These are phyloP conservation scores for Boechera stricta DNA, from an alignment of 345 rosid species.

Conservation along the genomic window DNA sequence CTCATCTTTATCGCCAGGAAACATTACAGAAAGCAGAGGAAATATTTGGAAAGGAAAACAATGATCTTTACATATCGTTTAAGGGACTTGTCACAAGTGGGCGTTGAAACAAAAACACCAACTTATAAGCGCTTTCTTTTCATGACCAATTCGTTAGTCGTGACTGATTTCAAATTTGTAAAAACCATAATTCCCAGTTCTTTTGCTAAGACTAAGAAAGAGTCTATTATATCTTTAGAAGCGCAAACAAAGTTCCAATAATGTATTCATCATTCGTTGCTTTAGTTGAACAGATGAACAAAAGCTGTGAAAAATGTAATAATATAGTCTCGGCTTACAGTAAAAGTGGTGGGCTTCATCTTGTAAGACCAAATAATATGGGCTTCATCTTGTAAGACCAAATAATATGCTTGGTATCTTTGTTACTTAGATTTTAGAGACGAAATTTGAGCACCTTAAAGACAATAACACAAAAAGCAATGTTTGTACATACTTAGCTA, in stretches of 20 bases:
- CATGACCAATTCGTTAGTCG: neutral
- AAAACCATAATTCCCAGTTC: neutral
- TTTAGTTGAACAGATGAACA: neutral
- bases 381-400: neutral
- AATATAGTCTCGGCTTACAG: neutral
- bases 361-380: neutral
- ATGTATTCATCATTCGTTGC: neutral
- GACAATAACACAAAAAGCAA: too few species aligned
- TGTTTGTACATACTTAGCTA: too few species aligned
- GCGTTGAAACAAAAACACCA: slow-evolving; percentile 43
- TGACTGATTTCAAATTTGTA: neutral
- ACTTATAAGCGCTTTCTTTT: neutral
- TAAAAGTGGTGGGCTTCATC: neutral
- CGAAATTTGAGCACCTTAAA: too few species aligned
- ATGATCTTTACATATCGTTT: slow-evolving; percentile 80
- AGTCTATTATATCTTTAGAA: neutral
- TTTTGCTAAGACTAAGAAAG: neutral
- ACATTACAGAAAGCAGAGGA: slow-evolving; percentile 90
- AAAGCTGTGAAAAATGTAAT: neutral
- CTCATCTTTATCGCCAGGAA: slow-evolving; percentile 54
- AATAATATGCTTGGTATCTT: neutral
- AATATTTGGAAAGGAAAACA: slow-evolving; percentile 83
- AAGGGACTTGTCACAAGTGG: slow-evolving; percentile 76
- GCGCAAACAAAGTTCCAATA: neutral
- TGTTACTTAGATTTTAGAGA: too few species aligned